Base-by-base conservation (phyloP, 225 moss, liverwort and hornwort genomes). In the Pseudoscleropodium purum region DNA sequence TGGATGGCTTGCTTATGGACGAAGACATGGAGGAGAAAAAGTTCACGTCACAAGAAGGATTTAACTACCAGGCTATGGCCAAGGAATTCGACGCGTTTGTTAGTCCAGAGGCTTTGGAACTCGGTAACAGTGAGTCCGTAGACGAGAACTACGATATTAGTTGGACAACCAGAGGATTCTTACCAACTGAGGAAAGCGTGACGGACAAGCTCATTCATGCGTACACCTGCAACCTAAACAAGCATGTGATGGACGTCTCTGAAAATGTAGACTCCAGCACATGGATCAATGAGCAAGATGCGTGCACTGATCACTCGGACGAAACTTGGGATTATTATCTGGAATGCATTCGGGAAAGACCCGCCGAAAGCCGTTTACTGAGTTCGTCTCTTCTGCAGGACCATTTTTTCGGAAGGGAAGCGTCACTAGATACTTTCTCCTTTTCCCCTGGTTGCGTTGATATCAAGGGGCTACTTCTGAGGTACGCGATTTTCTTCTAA, bases 281-380 rank as follows among this genome's bases (percentile, higher is more conserved):
- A 29, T 91, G 92, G 90, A 49, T 92, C 86, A 43, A 93, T 86
- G 93, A 93, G 79, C 89, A 65, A 73, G 92, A 91, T 84, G 86
- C 85, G 23, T 94, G 85, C 87, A 94, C 94, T 75, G 94, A 92
- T 75, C 92, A 92, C 91, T 88, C 89, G 54, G 94, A 94, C 84
- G 84, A 77, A 4, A 78, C 91, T 37, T 94, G 93, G 93, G 87
- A 91, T 84, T 81, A 85, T 59, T 88, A 89, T 77, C 45, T 92
- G 82, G 91, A 93, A 39, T 61, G 43, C 64, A 89, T 89, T 76
- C 91, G 87, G 70, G 66, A 81, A 34, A 91, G 65, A 64, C 54
- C 77, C 39, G 64, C 65, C 11, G 89, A 72, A 91, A 49, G 74
- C 62, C 92, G 89, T 54, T 63, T 17, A 36, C 47, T 67, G 75